These are phyloP conservation scores for Podila epicladia DNA, from an alignment of 192 early-diverging fungal species.

Conservation along the genomic window DNA sequence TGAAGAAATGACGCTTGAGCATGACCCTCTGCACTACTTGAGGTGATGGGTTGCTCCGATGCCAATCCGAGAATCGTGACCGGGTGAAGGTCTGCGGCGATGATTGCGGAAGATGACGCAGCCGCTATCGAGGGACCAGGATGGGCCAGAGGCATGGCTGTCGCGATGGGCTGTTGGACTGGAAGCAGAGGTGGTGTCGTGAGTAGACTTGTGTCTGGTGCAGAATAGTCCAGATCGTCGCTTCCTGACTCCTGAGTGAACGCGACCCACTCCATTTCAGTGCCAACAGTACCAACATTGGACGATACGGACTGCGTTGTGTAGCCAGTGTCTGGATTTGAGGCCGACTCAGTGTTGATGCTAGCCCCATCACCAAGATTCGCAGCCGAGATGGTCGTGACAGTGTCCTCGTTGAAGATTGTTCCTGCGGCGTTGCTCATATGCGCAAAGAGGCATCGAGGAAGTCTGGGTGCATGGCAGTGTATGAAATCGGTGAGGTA, in stretches of 20 bases:
- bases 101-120: neutral
- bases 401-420: neutral
- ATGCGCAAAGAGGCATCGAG: slow-evolving; percentile 37
- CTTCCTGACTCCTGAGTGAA: slow-evolving; percentile 5
- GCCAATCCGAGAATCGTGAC: too few relatives aligned
- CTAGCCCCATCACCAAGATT: neutral
- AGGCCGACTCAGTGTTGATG: slow-evolving; percentile 6
- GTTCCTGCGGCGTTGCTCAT: slow-evolving; percentile 1
- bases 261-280: neutral
- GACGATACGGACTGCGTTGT: neutral
- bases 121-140: neutral
- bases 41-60: too few relatives aligned
- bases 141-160: slow-evolving; percentile 37
- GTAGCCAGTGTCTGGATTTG: neutral
- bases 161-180: slow-evolving; percentile 29
- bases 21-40: neutral
- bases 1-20: neutral
- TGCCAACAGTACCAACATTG: neutral
- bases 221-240: slow-evolving; percentile 21
- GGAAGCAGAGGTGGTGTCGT: slow-evolving; percentile 28
- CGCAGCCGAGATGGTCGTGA: neutral
- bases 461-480: slow-evolving; percentile 29
- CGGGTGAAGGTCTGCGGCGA: too few relatives aligned
- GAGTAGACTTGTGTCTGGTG: slow-evolving; percentile 11
- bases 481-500: slow-evolving; percentile 42